Conservation (phyloP, 768 basidiomycete species). For the Pleurotus platypus region DNA sequence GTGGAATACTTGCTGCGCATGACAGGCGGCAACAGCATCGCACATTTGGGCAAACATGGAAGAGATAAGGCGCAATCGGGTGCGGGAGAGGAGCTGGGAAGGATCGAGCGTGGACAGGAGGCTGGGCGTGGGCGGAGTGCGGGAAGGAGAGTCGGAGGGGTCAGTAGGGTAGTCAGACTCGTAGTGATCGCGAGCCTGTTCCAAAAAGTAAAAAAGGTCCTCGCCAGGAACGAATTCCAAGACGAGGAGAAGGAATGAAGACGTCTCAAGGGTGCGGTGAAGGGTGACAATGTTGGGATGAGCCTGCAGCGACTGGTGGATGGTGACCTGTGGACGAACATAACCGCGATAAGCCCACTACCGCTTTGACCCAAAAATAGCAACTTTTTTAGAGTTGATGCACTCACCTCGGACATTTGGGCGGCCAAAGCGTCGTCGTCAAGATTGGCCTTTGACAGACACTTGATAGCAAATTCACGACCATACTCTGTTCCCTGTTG, state of each 20-base stretch:
- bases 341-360: slow-evolving; percentile 1
- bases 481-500: slow-evolving; percentile 53
- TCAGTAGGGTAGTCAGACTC: slow-evolving; percentile 46
- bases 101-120: slow-evolving; percentile 82
- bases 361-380: not conserved
- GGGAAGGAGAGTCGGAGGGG: slow-evolving; percentile 41
- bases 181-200: slow-evolving; percentile 89
- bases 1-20: slow-evolving; percentile 87
- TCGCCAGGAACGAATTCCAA: slow-evolving; percentile 96
- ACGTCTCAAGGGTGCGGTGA: slow-evolving; percentile 89
- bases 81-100: slow-evolving; percentile 77
- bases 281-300: slow-evolving; percentile 96
- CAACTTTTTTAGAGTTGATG: slow-evolving; percentile 4
- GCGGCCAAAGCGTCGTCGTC: slow-evolving; percentile 82
- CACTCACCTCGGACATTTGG: slow-evolving; percentile 83
- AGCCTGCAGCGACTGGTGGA: slow-evolving; percentile 87
- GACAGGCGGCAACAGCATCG: slow-evolving; percentile 92
- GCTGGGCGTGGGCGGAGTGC: slow-evolving; percentile 90
- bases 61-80: slow-evolving; percentile 87
- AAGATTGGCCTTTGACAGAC: slow-evolving; percentile 91
- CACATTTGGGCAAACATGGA: slow-evolving; percentile 99
- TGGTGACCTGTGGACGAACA: slow-evolving; percentile 61
- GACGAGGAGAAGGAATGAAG: slow-evolving; percentile 86
- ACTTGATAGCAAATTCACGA: slow-evolving; percentile 91
- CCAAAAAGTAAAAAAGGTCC: slow-evolving; percentile 97